These are phyloP conservation scores for Scolecobasidium constrictum DNA, from an alignment of 2,329 filamentous ascomycete genomes.

Conservation along the genomic window DNA sequence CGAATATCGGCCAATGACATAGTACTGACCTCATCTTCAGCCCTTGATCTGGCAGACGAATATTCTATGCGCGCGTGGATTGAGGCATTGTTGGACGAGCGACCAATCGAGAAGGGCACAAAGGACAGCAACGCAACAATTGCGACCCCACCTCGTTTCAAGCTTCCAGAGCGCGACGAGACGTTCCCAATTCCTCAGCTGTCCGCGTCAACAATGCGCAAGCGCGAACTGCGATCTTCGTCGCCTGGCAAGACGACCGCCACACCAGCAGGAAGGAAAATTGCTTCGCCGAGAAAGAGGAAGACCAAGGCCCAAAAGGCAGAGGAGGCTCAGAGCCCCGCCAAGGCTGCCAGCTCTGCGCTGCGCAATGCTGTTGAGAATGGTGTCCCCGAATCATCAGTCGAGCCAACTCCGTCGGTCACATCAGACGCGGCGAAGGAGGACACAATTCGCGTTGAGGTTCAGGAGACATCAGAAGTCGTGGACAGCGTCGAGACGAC, in stretches of 20 bases:
- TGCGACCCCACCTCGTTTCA: constrained; percentile 69
- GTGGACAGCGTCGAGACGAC: constrained; percentile 54
- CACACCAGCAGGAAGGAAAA: constrained; percentile 34
- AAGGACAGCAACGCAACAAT: constrained; percentile 57
- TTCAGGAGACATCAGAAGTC: constrained; percentile 52
- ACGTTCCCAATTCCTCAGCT: constrained; percentile 11
- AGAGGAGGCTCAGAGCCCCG: constrained; percentile 18
- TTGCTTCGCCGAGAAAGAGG: constrained; percentile 29
- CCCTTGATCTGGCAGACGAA: constrained; percentile 72
- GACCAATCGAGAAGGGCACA: constrained; percentile 58
- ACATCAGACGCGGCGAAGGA: constrained; percentile 14
- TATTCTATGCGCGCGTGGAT: constrained; percentile 85
- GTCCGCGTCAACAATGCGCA: constrained; percentile 28
- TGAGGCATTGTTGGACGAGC: constrained; percentile 79
- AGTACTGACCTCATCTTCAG: constrained; percentile 42
- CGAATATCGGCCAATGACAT: constrained; percentile 9
- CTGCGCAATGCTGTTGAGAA: constrained; percentile 22
- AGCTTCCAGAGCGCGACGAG: constrained; percentile 35
- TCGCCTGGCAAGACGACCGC: constrained; percentile 42
- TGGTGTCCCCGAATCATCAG: constrained; percentile 13
- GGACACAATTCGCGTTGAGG: constrained; percentile 55
- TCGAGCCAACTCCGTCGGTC: constrained; percentile 6
- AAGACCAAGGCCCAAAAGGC: constrained; percentile 14
- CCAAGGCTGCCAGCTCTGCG: constrained; percentile 38
- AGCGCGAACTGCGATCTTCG: constrained; percentile 47